Evolutionary conservation across 192 early-diverging fungal species (phyloP).

Genomic region (Rhizophagus prolifer): DNA sequence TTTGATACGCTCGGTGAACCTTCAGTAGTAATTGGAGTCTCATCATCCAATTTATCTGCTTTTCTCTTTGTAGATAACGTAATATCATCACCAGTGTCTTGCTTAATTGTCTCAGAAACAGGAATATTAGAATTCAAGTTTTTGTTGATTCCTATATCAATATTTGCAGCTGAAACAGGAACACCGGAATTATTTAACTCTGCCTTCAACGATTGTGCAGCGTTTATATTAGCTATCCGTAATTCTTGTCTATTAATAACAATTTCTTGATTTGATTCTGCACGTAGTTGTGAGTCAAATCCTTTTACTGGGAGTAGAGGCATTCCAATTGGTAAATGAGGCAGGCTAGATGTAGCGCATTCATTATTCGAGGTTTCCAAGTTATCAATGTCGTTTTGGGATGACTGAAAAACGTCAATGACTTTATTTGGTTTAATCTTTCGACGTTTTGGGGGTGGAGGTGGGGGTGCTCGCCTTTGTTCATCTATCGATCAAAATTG

Average conservation of each 20-base stretch:
- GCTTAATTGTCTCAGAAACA: conserved; percentile 39
- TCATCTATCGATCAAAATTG: conserved; percentile 30
- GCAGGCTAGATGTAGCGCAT: not conserved
- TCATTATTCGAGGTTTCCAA: not conserved
- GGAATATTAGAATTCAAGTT: conserved; percentile 38
- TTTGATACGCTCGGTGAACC: conserved; percentile 3
- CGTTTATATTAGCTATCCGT: conserved; percentile 53
- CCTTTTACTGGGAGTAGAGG: conserved; percentile 20
- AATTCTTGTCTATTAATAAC: conserved; percentile 38
- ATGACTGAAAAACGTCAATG: not conserved
- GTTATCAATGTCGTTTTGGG: not conserved
- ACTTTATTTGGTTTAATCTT: not conserved
- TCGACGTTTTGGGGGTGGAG: not conserved
- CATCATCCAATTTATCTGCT: conserved; percentile 47
- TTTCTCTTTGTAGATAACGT: conserved; percentile 20
- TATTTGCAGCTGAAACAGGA: not conserved
- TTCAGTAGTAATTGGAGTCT: conserved; percentile 31
- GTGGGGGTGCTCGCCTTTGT: conserved; percentile 29
- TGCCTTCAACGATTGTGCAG: conserved; percentile 66
- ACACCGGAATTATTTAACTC: conserved; percentile 44
- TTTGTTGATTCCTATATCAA: conserved; percentile 22
- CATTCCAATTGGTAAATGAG: conserved; percentile 12
- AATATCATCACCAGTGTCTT: not conserved
- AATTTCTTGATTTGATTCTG: conserved; percentile 48
- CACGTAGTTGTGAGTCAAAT: conserved; percentile 6